These are phyloP conservation scores for Scenedesmus sp. DNA, from an alignment of 163 green algal genomes.

Conservation along the genomic window DNA sequence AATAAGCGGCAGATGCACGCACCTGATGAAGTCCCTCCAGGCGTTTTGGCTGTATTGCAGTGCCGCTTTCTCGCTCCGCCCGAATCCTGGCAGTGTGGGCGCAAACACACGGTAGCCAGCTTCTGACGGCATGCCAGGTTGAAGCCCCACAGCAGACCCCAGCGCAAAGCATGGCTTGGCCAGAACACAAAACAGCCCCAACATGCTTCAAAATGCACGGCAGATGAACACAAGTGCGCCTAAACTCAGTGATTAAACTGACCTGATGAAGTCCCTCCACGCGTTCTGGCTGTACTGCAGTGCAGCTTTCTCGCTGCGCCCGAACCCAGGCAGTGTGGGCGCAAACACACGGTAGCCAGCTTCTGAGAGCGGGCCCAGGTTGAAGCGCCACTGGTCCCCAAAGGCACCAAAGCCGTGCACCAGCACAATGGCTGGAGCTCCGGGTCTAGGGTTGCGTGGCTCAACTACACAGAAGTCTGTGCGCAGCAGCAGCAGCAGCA, in stretches of 20 bases:
- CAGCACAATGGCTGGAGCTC: conserved; percentile 78
- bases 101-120: conserved; percentile 69
- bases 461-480: conserved; percentile 81
- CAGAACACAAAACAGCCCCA: not conserved
- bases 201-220: not conserved
- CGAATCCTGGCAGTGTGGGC: conserved; percentile 87
- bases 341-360: conserved; percentile 86
- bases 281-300: conserved; percentile 85
- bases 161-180: too few species aligned
- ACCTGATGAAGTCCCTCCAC: conserved; percentile 83
- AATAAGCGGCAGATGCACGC: not conserved
- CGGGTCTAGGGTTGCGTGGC: conserved; percentile 50
- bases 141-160: too few species aligned
- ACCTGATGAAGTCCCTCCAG: conserved; percentile 83
- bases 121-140: too few species aligned
- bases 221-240: not conserved
- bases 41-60: conserved; percentile 84
- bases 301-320: conserved; percentile 80
- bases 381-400: conserved; percentile 89
- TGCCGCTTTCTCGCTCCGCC: conserved; percentile 79
- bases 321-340: conserved; percentile 88
- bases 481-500: conserved; percentile 20
- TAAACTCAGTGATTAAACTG: not conserved
- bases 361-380: conserved; percentile 76
- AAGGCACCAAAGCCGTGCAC: conserved; percentile 97